These are phyloP conservation scores for Triglochin maritima DNA, from an alignment of 106 monocot genomes.

Conservation along the genomic window DNA sequence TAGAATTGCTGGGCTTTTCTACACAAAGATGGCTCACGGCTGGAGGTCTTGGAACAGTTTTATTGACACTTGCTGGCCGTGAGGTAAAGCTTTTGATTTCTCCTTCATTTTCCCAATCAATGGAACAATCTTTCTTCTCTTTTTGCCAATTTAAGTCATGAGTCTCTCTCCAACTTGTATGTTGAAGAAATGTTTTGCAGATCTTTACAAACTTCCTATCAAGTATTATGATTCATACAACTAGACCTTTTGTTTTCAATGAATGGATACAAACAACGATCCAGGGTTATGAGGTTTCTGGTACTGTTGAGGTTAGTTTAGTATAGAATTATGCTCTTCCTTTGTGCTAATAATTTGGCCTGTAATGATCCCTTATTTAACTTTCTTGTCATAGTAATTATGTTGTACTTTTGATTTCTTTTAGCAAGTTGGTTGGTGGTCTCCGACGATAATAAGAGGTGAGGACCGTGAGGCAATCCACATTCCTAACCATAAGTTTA, in stretches of 20 bases:
- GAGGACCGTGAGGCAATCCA: conserved; percentile 94
- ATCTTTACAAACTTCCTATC: conserved; percentile 98
- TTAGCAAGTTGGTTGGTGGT: conserved; percentile 99
- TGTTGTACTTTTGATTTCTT: conserved; percentile 7
- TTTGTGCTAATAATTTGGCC: neutral
- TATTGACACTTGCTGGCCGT: conserved; percentile 94
- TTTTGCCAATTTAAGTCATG: neutral
- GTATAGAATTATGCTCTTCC: neutral
- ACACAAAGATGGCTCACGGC: conserved; percentile 96
- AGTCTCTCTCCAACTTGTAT: neutral
- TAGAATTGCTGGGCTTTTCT: conserved; percentile 92
- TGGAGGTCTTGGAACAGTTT: conserved; percentile 94
- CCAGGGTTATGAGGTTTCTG: conserved; percentile 92
- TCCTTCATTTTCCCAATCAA: neutral
- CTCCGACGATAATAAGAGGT: conserved; percentile 93
- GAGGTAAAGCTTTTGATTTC: conserved; percentile 37
- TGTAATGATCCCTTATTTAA: no score
- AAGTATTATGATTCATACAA: conserved; percentile 94
- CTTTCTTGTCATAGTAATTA: no score
- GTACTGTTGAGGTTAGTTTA: conserved; percentile 83
- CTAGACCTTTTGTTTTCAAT: conserved; percentile 83
- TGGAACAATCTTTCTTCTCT: neutral
- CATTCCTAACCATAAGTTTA: conserved; percentile 98
- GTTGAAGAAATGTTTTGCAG: conserved; percentile 22
- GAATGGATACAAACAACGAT: conserved; percentile 97